Evolutionary conservation across 2,329 filamentous ascomycete genomes (phyloP).

Genomic region (Diaporthe humulicola): DNA sequence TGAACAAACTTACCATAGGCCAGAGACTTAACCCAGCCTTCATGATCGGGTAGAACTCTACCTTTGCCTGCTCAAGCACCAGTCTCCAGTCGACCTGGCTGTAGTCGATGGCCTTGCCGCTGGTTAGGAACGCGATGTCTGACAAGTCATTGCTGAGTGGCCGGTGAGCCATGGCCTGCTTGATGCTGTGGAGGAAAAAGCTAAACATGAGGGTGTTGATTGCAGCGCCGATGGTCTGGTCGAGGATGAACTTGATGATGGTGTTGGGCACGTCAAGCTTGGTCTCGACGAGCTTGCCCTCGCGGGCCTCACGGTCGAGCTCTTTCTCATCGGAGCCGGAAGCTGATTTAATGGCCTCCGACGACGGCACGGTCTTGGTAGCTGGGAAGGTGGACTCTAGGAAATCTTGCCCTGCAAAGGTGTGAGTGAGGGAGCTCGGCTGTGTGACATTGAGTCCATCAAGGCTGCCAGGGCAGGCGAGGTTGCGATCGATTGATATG

Average conservation of each 20-base stretch:
- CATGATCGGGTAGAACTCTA: conserved; percentile 75
- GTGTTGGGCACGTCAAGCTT: conserved; percentile 75
- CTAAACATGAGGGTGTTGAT: conserved; percentile 77
- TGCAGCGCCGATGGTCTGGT: conserved; percentile 76
- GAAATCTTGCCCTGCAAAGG: conserved; percentile 74
- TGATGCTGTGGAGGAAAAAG: conserved; percentile 69
- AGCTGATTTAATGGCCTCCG: conserved; percentile 55
- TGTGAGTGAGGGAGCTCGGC: conserved; percentile 28
- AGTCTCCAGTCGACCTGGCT: conserved; percentile 57
- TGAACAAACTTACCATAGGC: conserved; percentile 75
- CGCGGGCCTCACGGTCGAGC: conserved; percentile 58
- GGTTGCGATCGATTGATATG: not conserved
- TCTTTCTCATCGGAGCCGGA: conserved; percentile 58
- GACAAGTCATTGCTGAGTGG: conserved; percentile 47
- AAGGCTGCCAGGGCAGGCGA: not conserved
- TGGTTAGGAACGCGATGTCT: conserved; percentile 51
- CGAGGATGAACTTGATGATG: conserved; percentile 74
- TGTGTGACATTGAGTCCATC: not conserved
- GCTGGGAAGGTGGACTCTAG: conserved; percentile 83
- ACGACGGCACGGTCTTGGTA: conserved; percentile 60
- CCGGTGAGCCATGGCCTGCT: conserved; percentile 60
- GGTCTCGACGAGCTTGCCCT: conserved; percentile 58
- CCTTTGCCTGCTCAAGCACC: conserved; percentile 58
- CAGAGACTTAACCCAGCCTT: conserved; percentile 79
- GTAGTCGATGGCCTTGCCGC: conserved; percentile 58